These are phyloP conservation scores for Zygnema circumcarinatum DNA, from an alignment of 139 green algal species.

Conservation along the genomic window DNA sequence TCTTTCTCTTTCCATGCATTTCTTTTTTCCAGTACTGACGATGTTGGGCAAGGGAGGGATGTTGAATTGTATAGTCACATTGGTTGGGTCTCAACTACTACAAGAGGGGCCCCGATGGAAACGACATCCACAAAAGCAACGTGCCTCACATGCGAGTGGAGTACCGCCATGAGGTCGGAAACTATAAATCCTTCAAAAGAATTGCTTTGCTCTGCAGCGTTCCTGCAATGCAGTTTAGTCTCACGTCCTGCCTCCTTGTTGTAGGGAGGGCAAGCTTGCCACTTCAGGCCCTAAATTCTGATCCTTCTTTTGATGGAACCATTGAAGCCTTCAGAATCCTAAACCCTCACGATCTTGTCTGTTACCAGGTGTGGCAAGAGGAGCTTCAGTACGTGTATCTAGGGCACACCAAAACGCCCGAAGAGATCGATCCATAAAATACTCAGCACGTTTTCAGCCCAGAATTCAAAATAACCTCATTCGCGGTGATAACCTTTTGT, in stretches of 20 bases:
- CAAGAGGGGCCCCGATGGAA: slow-evolving; percentile 82
- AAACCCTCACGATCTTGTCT: neutral
- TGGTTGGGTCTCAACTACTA: slow-evolving; percentile 60
- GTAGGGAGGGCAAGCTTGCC: neutral
- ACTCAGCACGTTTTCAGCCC: neutral
- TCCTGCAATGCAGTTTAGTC: slow-evolving; percentile 10
- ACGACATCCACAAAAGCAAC: slow-evolving; percentile 99
- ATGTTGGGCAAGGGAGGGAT: too few species aligned
- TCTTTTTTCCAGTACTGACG: too few species aligned
- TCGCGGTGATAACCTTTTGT: neutral
- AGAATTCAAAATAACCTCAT: neutral
- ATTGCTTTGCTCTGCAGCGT: neutral
- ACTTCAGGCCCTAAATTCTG: neutral
- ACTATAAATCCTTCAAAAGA: neutral
- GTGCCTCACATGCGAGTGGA: slow-evolving; percentile 93
- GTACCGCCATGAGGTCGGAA: slow-evolving; percentile 77
- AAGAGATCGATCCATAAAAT: slow-evolving; percentile 47
- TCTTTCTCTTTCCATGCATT: too few species aligned
- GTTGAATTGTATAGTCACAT: slow-evolving; percentile 51
- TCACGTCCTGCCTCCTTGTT: neutral
- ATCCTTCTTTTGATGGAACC: neutral
- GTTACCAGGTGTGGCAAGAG: slow-evolving; percentile 45
- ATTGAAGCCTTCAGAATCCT: neutral
- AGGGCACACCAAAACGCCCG: slow-evolving; percentile 1
- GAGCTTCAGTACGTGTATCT: slow-evolving; percentile 55